Conservation (phyloP, 2,329 filamentous ascomycete genomes). For the Aspergillus vadensis region DNA sequence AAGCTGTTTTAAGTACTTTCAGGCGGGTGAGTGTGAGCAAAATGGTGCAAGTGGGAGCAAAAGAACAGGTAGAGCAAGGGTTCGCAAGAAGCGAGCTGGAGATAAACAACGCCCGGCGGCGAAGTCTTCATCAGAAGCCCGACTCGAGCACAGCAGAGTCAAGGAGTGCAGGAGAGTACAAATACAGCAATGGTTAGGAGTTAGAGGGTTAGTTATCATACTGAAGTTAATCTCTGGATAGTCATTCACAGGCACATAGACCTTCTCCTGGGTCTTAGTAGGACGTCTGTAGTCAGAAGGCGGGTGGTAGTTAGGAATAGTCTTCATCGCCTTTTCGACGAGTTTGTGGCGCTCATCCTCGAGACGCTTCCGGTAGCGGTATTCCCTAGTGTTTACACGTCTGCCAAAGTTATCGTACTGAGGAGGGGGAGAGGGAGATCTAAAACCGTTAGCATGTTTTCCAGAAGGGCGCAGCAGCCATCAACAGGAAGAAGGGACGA, state of each 20-base stretch:
- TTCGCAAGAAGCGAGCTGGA: slow-evolving; percentile 47
- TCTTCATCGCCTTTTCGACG: slow-evolving; percentile 99
- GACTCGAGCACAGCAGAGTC: slow-evolving; percentile 46
- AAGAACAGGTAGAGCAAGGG: slow-evolving; percentile 27
- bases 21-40: slow-evolving; percentile 9
- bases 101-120: slow-evolving; percentile 33
- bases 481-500: slow-evolving; percentile 38
- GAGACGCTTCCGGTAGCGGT: slow-evolving; percentile 94
- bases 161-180: slow-evolving; percentile 36
- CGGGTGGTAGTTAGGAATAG: slow-evolving; percentile 98
- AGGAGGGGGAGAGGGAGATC: slow-evolving; percentile 91
- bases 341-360: slow-evolving; percentile 99
- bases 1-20: slow-evolving; percentile 39
- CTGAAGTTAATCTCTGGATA: slow-evolving; percentile 99
- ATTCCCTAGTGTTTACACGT: slow-evolving; percentile 98
- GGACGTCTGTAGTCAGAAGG: slow-evolving; percentile 97
- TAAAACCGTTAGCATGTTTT: slow-evolving; percentile 41
- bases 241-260: slow-evolving; percentile 99
- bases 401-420: slow-evolving; percentile 99
- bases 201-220: slow-evolving; percentile 99
- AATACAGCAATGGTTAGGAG: slow-evolving; percentile 63
- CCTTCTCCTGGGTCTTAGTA: slow-evolving; percentile 99
- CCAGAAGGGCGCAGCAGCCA: background rate
- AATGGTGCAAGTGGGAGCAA: slow-evolving; percentile 31
- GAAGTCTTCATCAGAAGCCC: slow-evolving; percentile 39